Percentiles rank a stretch among this genome's conserved stretches.
Evolutionary conservation across 192 early-diverging fungal species (phyloP).

Genomic region (Backusella parvicylindrica): DNA sequence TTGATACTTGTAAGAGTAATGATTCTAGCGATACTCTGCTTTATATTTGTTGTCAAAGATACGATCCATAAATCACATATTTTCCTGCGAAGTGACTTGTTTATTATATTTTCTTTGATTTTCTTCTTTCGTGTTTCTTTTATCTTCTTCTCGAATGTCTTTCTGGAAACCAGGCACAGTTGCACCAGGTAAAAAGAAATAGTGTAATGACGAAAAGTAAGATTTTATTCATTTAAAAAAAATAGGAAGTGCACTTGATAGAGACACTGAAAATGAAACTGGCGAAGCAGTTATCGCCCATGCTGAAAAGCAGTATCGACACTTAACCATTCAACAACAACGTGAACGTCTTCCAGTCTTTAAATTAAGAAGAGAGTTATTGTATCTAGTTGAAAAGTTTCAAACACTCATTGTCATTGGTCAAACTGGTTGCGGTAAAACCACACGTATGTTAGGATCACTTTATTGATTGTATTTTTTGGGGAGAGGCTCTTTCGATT

Average conservation of each 20-base stretch:
- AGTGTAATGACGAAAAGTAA: background rate
- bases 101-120: background rate
- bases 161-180: slow-evolving; percentile 63
- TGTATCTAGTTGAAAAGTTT: slow-evolving; percentile 64
- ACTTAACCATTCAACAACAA: slow-evolving; percentile 70
- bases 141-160: slow-evolving; percentile 33
- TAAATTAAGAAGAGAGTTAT: slow-evolving; percentile 63
- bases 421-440: slow-evolving; percentile 80
- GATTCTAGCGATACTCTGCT: too few relatives aligned
- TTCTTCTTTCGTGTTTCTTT: background rate
- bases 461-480: background rate
- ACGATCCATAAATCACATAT: background rate
- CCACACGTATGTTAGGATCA: slow-evolving; percentile 59
- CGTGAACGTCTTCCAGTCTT: slow-evolving; percentile 85
- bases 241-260: slow-evolving; percentile 59
- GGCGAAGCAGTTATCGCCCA: slow-evolving; percentile 43
- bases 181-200: slow-evolving; percentile 44
- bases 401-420: slow-evolving; percentile 74
- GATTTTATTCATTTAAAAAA: background rate
- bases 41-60: background rate
- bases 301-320: slow-evolving; percentile 52
- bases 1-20: too few relatives aligned
- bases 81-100: background rate
- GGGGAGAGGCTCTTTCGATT: background rate
- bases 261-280: slow-evolving; percentile 59